Evolutionary conservation across 169 alveolate species (phyloP), one percentile per base, ranked within the genome.

Genomic region (Blepharisma undulans): DNA sequence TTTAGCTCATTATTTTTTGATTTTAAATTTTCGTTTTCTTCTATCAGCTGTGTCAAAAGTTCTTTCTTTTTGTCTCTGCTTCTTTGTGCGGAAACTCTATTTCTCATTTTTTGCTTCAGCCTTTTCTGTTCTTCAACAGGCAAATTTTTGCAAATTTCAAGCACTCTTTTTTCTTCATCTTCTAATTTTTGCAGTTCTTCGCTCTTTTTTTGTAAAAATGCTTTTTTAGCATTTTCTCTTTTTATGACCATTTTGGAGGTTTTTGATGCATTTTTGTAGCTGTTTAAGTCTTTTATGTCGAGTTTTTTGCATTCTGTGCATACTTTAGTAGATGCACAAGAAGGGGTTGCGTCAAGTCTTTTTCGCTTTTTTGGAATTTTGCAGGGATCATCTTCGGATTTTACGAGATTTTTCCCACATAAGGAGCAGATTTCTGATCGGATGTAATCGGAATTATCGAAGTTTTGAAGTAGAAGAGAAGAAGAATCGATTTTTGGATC

Each of bases 71-170:
- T 72, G 60, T 88, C 92, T 34, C 92, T 72, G 12, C 82, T 36
- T 34, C 77, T 88, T 76, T 88, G 79, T 25, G 92, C 92, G n/a
- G 92, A 88, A 2, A 88, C 77, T 33, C 87, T 72, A 32, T 88
- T 88, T 8, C 92, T 27, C n/a, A 88, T 88, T 32, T 74, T 76
- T 88, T 88, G 78, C 59, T 88, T 30, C 2, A 30, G 22, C 59
- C 59, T 33, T 88, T 76, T 88, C 22, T 48, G 29, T 76, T 88
- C 92, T 21, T 19, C 78, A 22, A 32, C 76, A 3, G 89, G 29
- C 72, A 82, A 48, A 74, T 82, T 72, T 48, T 48, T 48, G 12
- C 34, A 2, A 1, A 2, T 3, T 21, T 78, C 86, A 78, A 78
- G 29, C 12, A 6, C 10, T 59, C 10, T 5, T 48, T 84, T 25